Conservation (phyloP, 768 basidiomycete genomes). For the Boletus bicolor region DNA sequence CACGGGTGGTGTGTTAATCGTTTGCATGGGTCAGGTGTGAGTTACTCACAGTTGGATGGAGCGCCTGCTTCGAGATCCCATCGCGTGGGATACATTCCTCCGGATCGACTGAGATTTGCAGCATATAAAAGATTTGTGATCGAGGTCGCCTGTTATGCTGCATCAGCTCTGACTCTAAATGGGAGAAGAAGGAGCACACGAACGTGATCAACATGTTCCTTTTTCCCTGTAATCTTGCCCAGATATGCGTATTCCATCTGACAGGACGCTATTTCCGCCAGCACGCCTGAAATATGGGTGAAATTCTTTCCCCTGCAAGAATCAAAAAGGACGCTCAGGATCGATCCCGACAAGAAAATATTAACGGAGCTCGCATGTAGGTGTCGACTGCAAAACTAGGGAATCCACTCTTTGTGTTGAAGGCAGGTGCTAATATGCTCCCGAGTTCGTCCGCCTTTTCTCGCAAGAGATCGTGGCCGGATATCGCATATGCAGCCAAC, state of each 20-base stretch:
- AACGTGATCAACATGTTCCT: constrained; percentile 56
- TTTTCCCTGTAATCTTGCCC: constrained; percentile 71
- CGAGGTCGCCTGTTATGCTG: constrained; percentile 40
- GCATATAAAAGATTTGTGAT: constrained; percentile 47
- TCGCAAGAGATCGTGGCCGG: constrained; percentile 60
- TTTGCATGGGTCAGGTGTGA: background rate
- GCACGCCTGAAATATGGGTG: constrained; percentile 30
- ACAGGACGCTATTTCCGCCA: constrained; percentile 77
- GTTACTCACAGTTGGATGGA: constrained; percentile 45
- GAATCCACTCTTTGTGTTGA: constrained; percentile 66
- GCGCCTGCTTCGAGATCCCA: constrained; percentile 51
- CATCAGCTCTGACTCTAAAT: background rate
- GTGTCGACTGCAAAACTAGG: constrained; percentile 71
- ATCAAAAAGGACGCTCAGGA: background rate
- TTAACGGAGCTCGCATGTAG: constrained; percentile 38
- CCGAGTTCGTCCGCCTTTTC: constrained; percentile 75
- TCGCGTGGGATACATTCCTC: constrained; percentile 60
- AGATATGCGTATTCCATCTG: constrained; percentile 87
- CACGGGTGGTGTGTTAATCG: background rate
- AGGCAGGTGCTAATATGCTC: constrained; percentile 61
- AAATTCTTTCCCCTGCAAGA: background rate
- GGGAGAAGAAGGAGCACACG: constrained; percentile 15
- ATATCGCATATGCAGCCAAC: constrained; percentile 76
- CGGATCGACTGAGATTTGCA: constrained; percentile 42
- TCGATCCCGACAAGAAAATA: background rate